phyloP scores from a whole-genome alignment of 2,329 filamentous ascomycete species.

The Fusarium palustre region DNA sequence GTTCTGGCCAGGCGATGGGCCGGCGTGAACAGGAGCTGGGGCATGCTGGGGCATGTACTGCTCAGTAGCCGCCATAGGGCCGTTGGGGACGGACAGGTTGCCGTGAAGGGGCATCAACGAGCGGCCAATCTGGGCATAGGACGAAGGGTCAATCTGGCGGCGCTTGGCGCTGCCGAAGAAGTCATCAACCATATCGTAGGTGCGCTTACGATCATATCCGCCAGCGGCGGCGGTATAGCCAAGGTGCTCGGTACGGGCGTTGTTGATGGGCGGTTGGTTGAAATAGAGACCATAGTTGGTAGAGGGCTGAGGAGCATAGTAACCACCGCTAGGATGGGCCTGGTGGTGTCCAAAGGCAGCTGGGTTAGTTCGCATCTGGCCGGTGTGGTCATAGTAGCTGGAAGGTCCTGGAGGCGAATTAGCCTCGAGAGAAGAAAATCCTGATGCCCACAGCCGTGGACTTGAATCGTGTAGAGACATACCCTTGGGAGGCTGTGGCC shows the following conservation, averaged over 20 bases:
- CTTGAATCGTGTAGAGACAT: slow-evolving; percentile 49
- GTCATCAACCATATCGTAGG: slow-evolving; percentile 89
- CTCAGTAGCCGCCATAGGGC: slow-evolving; percentile 58
- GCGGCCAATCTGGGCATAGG: slow-evolving; percentile 92
- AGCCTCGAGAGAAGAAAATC: slow-evolving; percentile 54
- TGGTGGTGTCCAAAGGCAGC: slow-evolving; percentile 69
- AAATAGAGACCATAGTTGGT: slow-evolving; percentile 82
- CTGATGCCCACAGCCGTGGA: slow-evolving; percentile 19
- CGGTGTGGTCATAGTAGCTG: slow-evolving; percentile 73
- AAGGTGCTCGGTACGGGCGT: slow-evolving; percentile 69
- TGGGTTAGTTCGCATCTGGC: slow-evolving; percentile 70
- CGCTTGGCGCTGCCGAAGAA: slow-evolving; percentile 96
- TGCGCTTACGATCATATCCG: slow-evolving; percentile 82
- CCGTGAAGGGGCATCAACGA: slow-evolving; percentile 85
- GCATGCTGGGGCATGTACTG: slow-evolving; percentile 66
- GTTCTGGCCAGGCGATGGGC: slow-evolving; percentile 68
- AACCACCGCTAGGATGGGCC: slow-evolving; percentile 62
- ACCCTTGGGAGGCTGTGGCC: slow-evolving; percentile 66
- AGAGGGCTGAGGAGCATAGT: slow-evolving; percentile 68
- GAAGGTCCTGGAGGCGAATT: slow-evolving; percentile 62
- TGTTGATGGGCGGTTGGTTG: slow-evolving; percentile 70
- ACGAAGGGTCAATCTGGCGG: slow-evolving; percentile 86
- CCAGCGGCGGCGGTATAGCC: slow-evolving; percentile 65
- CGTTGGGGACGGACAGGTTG: slow-evolving; percentile 71
- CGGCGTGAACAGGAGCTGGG: slow-evolving; percentile 64